Base-by-base conservation (phyloP, 2,329 filamentous ascomycete genomes). In the Talaromyces sp. region DNA sequence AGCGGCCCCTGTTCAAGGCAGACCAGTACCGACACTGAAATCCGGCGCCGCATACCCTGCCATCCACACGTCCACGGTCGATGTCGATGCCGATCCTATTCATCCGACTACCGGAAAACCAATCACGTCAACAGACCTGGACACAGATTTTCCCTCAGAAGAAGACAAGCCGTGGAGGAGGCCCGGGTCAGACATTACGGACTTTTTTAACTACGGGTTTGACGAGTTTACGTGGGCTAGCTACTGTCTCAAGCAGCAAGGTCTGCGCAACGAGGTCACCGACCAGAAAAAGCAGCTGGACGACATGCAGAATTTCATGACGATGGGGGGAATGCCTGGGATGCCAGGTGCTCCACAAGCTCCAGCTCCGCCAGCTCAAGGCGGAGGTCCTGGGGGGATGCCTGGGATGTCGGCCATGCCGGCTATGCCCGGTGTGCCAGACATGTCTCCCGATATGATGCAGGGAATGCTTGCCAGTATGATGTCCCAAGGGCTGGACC, bases 181-280 rank as follows among this genome's bases (percentile, higher is more conserved):
- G 66, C 95, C 95, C 0, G 95, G 95, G 54, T 93, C 94, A 10
- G 95, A 99, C 71, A 87, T 96, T 60, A 95, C 90, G 63, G 95
- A 99, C 75, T 98, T 96, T 79, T 98, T 98, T 85, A 98, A 98
- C 81, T 98, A 98, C 77, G 94, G 94, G 62, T 98, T 98, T 72
- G 94, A 98, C 78, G 94, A 98, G 76, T 98, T 97, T 76, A 96
- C 93, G 0, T 99, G 95, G 95, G 90, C 93, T 5, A 85, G 93
- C 59, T 99, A 99, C 75, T 92, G 93, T 34, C 82, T 92, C 63
- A 96, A 96, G 72, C 95, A 98, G 75, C 88, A 95, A 67, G 82
- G 82, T 28, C 83, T 97, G 70, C 86, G 90, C 18, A 86, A 86
- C 66, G 91, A 94, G 68, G 91, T 92, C 67, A 86, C 85, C 61